These are phyloP conservation scores for Candida maltosa DNA, from an alignment of 805 yeast genomes.

Conservation along the genomic window DNA sequence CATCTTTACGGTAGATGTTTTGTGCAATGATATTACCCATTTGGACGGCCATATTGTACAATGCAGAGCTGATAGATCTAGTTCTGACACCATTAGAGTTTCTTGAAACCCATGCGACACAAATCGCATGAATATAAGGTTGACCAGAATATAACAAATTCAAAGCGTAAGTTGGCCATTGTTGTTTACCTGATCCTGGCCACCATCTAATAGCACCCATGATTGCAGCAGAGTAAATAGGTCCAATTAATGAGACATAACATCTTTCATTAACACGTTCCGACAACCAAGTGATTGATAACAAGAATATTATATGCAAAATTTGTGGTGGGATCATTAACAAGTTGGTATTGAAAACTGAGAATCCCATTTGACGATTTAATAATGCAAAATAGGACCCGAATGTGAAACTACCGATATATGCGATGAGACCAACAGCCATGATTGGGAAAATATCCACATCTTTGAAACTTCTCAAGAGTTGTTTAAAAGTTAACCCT, in stretches of 20 bases:
- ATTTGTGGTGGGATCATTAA: conserved; percentile 20
- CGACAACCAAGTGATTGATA: conserved; percentile 33
- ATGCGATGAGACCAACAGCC: conserved; percentile 32
- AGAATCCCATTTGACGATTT: conserved; percentile 17
- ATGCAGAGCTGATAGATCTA: conserved; percentile 62
- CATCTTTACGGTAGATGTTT: conserved; percentile 55
- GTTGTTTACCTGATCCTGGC: conserved; percentile 9
- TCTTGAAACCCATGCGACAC: conserved; percentile 50
- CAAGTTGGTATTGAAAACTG: conserved; percentile 19
- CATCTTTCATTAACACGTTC: conserved; percentile 27
- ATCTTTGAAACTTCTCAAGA: conserved; percentile 42
- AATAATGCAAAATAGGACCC: conserved; percentile 10
- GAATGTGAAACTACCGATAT: conserved; percentile 17
- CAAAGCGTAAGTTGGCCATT: conserved; percentile 11
- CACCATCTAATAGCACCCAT: conserved; percentile 9
- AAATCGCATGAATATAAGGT: conserved; percentile 23
- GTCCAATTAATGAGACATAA: conserved; percentile 7
- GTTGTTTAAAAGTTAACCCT: conserved; percentile 41
- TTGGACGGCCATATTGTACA: conserved; percentile 65
- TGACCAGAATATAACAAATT: conserved; percentile 21
- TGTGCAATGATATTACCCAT: conserved; percentile 53
- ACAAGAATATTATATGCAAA: conserved; percentile 31
- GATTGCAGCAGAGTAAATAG: conserved; percentile 7
- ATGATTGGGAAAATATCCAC: conserved; percentile 40
- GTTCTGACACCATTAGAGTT: conserved; percentile 60